These are phyloP conservation scores for Biscogniauxia mediterranea DNA, from an alignment of 2,329 filamentous ascomycete genomes.

Conservation along the genomic window DNA sequence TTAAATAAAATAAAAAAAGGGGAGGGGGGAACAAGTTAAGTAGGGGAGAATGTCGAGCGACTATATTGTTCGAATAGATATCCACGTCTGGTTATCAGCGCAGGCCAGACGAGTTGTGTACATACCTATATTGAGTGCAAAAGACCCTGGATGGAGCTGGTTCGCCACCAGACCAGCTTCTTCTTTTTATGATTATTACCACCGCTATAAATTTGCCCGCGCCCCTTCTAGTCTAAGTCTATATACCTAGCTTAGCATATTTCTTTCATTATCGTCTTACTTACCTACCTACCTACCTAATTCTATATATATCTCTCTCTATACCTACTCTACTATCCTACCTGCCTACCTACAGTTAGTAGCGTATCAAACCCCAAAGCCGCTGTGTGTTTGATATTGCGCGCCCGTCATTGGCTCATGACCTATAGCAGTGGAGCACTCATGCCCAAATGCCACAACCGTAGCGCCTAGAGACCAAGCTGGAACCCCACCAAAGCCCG, in stretches of 20 bases:
- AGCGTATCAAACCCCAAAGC: too few species aligned
- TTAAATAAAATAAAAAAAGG: neutral
- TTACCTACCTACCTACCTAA: too few species aligned
- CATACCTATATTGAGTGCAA: constrained; percentile 24
- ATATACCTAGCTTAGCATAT: too few species aligned
- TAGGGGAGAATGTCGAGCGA: constrained; percentile 6
- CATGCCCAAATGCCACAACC: constrained; percentile 23
- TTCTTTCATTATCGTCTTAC: too few species aligned
- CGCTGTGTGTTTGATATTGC: neutral
- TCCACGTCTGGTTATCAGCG: constrained; percentile 10
- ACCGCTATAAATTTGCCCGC: neutral
- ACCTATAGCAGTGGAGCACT: neutral
- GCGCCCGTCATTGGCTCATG: neutral
- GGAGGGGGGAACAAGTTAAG: neutral
- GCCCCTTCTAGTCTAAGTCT: neutral
- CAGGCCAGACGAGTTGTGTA: constrained; percentile 24
- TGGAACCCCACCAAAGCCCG: too few species aligned
- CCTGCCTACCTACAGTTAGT: too few species aligned
- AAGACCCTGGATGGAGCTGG: constrained; percentile 19
- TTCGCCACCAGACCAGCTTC: constrained; percentile 4
- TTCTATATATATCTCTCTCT: too few species aligned
- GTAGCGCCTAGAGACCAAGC: too few species aligned
- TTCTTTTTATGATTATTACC: neutral
- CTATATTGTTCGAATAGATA: constrained; percentile 8
- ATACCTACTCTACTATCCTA: too few species aligned